Evolutionary conservation across 306 rosid genomes (phyloP), one percentile per base, ranked within the genome.

Genomic region (Delonix regia): DNA sequence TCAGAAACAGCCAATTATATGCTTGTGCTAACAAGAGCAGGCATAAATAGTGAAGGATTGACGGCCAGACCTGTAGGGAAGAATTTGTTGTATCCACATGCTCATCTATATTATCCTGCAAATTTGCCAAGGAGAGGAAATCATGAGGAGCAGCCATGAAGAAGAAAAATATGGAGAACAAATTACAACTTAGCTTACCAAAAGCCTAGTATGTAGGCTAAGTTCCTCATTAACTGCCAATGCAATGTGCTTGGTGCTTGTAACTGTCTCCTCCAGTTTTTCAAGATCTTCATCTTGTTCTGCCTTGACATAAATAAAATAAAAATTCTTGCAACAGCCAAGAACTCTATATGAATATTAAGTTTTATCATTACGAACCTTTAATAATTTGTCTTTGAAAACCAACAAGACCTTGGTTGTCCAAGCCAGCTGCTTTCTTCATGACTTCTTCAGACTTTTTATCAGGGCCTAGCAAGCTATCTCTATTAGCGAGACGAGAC

Each of bases 201-300:
- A 56, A 51, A 86, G 89, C 57, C 76, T 74, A 11, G 87, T 67
- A 25, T 86, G 89, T 9, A 86, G 81, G 70, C 52, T 30, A 65
- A 86, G 89, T 56, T 86, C 89, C 63, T 79, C 79, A 24, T 85
- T 82, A 28, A 85, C 86, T 27, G 86, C 89, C 71, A 79, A 66
- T 2, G 87, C 89, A 67, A 86, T 83, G 62, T 83, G 87, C 69
- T 86, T 86, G 59, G 89, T 86, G 76, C 89, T 86, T 59, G 21
- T 70, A 1, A 86, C 84, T 1, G 89, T 86, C 85, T 76, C 85
- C 71, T 83, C 80, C 69, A 82, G 44, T 63, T 74, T 74, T 53
- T 76, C 86, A 49, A 85, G 84, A 24, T 70, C 84, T 44, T 82
- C 84, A 79, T 85, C 88, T 79, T 85, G 88, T 59, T 85, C 88